Conservation (phyloP, 768 basidiomycete genomes). For the Dacryopinax primogenitus region DNA sequence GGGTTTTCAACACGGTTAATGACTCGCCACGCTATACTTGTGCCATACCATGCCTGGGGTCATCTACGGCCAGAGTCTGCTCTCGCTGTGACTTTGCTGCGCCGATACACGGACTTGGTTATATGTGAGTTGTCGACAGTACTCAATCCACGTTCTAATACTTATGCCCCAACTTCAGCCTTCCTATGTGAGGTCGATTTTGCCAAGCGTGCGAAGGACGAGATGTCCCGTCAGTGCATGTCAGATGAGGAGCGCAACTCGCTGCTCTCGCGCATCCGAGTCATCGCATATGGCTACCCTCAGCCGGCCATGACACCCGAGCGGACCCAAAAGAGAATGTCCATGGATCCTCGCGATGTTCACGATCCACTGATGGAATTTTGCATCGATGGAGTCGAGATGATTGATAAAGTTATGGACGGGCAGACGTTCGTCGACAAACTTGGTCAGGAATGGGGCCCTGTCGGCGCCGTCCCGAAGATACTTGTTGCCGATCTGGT, state of each 20-base stretch:
- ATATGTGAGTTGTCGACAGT: neutral
- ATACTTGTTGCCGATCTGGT: neutral
- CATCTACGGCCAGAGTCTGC: neutral
- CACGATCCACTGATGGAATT: neutral
- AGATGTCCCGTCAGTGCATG: neutral
- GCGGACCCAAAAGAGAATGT: neutral
- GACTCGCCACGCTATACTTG: neutral
- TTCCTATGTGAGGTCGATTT: neutral
- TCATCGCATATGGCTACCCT: neutral
- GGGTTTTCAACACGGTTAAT: neutral
- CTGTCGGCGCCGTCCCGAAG: neutral
- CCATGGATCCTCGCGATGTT: neutral
- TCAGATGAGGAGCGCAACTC: neutral
- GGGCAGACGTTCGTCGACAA: neutral
- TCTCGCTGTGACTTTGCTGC: neutral
- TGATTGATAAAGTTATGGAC: neutral
- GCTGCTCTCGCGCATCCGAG: neutral
- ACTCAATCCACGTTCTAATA: neutral
- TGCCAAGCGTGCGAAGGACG: neutral
- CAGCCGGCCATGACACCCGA: neutral
- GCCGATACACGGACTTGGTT: neutral
- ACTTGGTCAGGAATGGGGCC: neutral
- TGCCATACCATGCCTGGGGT: neutral
- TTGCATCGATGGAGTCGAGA: neutral
- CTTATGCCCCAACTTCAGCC: neutral